These are phyloP conservation scores for Phyllachora maydis DNA, from an alignment of 2,329 filamentous ascomycete genomes.

Conservation along the genomic window DNA sequence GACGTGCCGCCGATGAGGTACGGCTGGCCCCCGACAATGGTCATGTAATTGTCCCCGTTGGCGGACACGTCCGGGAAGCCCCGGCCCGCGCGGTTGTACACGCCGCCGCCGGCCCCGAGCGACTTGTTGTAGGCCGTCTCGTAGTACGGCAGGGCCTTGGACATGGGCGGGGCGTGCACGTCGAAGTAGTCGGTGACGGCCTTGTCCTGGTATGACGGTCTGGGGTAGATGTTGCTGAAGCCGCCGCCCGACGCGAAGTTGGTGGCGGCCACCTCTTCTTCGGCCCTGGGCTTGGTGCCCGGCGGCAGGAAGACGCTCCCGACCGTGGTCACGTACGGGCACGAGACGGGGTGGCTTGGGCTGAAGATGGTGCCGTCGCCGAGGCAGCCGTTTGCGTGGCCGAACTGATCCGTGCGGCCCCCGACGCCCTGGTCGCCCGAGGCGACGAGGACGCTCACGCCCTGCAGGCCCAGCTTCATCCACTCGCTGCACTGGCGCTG, in stretches of 20 bases:
- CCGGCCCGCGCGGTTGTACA: conserved; percentile 20
- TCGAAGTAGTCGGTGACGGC: conserved; percentile 15
- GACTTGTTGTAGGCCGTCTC: conserved; percentile 17
- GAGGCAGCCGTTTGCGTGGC: conserved; percentile 9
- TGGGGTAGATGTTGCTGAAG: conserved; percentile 14
- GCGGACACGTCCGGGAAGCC: conserved; percentile 15
- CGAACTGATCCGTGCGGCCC: conserved; percentile 18
- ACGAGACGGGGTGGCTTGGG: conserved; percentile 22
- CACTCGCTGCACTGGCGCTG: conserved; percentile 24
- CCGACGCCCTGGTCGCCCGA: conserved; percentile 27
- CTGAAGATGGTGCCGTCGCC: conserved; percentile 21
- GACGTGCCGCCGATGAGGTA: conserved; percentile 26
- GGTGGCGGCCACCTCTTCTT: conserved; percentile 22
- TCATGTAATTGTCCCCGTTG: conserved; percentile 10
- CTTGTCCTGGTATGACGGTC: conserved; percentile 8
- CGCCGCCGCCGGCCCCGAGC: conserved; percentile 20
- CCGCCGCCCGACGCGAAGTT: conserved; percentile 27
- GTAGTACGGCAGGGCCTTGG: conserved; percentile 7
- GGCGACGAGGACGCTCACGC: conserved; percentile 21
- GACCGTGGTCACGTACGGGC: conserved; percentile 27
- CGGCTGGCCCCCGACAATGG: conserved; percentile 20
- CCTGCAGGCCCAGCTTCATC: conserved; percentile 26
- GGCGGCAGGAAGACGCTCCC: conserved; percentile 24
- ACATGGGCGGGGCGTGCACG: conserved; percentile 4
- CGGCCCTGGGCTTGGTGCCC: conserved; percentile 14